phyloP scores from a whole-genome alignment of 306 rosid species.

The Potentilla sterilis region DNA sequence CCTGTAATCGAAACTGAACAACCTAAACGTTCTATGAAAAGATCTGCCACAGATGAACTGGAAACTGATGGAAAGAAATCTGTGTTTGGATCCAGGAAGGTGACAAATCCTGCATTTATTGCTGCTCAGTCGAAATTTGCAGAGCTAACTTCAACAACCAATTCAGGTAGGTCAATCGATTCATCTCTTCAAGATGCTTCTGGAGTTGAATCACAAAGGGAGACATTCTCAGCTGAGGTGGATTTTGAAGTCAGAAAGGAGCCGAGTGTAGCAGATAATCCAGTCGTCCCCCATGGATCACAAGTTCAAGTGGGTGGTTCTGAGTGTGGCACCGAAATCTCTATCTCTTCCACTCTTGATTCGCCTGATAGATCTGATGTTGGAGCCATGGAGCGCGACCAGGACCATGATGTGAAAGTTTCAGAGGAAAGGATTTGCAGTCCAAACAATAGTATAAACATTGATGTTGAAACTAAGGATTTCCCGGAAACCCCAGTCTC shows the following conservation, averaged over 20 bases:
- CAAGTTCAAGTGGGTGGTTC: constrained; percentile 58
- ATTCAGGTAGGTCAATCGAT: constrained; percentile 39
- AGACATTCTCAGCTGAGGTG: constrained; percentile 27
- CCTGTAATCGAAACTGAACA: constrained; percentile 50
- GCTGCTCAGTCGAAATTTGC: constrained; percentile 75
- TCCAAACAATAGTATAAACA: constrained; percentile 27
- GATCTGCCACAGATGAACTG: constrained; percentile 56
- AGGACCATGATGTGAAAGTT: constrained; percentile 46
- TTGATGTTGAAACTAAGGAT: constrained; percentile 35
- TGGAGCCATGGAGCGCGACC: constrained; percentile 50
- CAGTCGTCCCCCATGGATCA: constrained; percentile 39
- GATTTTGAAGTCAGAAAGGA: constrained; percentile 51
- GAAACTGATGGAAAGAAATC: constrained; percentile 70
- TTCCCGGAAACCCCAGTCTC: constrained; percentile 26
- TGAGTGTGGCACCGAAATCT: constrained; percentile 79
- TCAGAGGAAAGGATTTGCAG: constrained; percentile 40
- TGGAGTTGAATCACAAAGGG: constrained; percentile 48
- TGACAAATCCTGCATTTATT: constrained; percentile 63
- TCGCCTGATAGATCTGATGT: constrained; percentile 73
- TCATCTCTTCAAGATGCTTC: constrained; percentile 48
- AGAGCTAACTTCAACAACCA: constrained; percentile 48
- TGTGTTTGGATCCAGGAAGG: constrained; percentile 55
- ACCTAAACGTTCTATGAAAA: constrained; percentile 48
- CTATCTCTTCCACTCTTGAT: constrained; percentile 84
- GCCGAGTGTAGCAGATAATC: constrained; percentile 36